These are phyloP conservation scores for Sporothrix mexicana DNA, from an alignment of 2,329 filamentous ascomycete species.

Conservation along the genomic window DNA sequence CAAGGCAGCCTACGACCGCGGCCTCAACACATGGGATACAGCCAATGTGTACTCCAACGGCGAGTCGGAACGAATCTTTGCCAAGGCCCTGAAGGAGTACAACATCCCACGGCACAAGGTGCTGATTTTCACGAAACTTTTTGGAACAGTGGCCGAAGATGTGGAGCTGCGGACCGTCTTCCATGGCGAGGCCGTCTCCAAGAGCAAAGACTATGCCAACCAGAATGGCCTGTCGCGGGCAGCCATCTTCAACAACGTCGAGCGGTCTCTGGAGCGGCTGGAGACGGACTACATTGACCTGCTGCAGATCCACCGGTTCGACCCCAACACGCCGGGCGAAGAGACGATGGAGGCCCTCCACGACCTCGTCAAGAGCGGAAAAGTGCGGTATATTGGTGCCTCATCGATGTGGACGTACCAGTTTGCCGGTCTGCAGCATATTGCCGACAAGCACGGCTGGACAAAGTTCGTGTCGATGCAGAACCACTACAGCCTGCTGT, in stretches of 20 bases:
- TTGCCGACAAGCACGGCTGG: constrained; percentile 58
- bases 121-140: constrained; percentile 64
- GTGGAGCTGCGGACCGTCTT: constrained; percentile 42
- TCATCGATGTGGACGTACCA: constrained; percentile 53
- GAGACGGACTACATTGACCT: constrained; percentile 61
- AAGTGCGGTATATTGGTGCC: constrained; percentile 56
- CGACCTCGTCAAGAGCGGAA: constrained; percentile 59
- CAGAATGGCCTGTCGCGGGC: constrained; percentile 59
- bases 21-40: constrained; percentile 63
- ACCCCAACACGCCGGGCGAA: constrained; percentile 54
- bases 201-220: constrained; percentile 43
- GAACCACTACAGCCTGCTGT: constrained; percentile 58
- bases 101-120: constrained; percentile 61
- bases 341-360: constrained; percentile 65
- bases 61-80: constrained; percentile 58
- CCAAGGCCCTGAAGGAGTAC: constrained; percentile 64
- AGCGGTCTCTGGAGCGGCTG: constrained; percentile 60
- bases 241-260: constrained; percentile 69
- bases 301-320: constrained; percentile 64
- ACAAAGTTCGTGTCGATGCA: constrained; percentile 63
- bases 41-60: constrained; percentile 64
- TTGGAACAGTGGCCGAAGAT: constrained; percentile 55
- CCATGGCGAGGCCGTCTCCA: constrained; percentile 27
- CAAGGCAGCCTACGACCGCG: constrained; percentile 65
- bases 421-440: constrained; percentile 55